Percentiles rank a stretch among this genome's conserved stretches.
These are phyloP conservation scores for Capsicum chinense DNA, from an alignment of 257 asterid genomes.

Conservation along the genomic window DNA sequence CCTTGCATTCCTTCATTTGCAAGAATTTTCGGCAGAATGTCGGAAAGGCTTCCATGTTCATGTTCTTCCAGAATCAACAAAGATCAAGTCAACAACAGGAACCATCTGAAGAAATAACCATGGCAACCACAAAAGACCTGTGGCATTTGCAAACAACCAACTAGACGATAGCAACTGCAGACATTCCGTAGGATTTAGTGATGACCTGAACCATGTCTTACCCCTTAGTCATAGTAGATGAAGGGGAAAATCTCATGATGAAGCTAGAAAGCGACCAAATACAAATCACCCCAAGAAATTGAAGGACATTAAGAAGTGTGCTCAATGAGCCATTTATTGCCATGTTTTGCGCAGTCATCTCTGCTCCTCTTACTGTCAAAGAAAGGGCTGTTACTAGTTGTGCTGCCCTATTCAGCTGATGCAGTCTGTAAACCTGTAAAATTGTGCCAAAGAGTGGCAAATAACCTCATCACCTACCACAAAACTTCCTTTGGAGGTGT, in stretches of 20 bases:
- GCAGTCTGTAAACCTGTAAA: constrained; percentile 82
- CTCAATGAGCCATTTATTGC: constrained; percentile 81
- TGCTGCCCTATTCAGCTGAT: constrained; percentile 95
- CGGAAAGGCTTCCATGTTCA: not conserved
- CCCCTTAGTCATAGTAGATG: constrained; percentile 44
- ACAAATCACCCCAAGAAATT: constrained; percentile 82
- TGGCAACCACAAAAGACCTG: not conserved
- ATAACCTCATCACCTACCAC: constrained; percentile 16
- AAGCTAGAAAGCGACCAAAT: constrained; percentile 96
- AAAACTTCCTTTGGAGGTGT: not conserved
- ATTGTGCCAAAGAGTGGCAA: not conserved
- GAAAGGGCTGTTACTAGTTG: constrained; percentile 94
- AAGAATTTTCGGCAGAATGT: not conserved
- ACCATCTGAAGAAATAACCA: not conserved
- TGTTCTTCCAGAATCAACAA: constrained; percentile 19
- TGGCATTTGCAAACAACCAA: not conserved
- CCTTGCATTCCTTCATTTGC: not conserved
- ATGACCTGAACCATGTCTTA: constrained; percentile 16
- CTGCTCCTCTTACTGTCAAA: constrained; percentile 91
- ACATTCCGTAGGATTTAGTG: not conserved
- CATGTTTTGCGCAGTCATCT: constrained; percentile 86
- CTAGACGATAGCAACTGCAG: not conserved
- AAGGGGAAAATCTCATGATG: constrained; percentile 72
- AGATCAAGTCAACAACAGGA: not conserved
- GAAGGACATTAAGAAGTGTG: constrained; percentile 79